Evolutionary conservation across 495 filamentous ascomycete species (phyloP).

Genomic region (Annulohypoxylon nitens): DNA sequence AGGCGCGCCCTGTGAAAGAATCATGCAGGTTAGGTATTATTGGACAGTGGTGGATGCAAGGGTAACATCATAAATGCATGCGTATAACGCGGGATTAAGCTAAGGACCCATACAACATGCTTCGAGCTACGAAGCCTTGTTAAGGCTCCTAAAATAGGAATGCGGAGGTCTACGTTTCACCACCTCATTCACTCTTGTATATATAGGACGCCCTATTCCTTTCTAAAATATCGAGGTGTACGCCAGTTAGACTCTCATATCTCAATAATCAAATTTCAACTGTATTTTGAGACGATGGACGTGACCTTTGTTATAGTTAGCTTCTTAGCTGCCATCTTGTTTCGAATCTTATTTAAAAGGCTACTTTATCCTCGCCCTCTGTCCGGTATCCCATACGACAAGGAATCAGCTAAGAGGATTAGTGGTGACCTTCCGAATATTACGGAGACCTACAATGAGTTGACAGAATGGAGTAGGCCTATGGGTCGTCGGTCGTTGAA

Average conservation of each 20-base stretch:
- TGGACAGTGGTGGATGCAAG: not conserved
- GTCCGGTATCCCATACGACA: slow-evolving; percentile 56
- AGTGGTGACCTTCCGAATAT: slow-evolving; percentile 51
- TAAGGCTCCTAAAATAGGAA: not conserved
- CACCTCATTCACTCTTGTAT: not conserved
- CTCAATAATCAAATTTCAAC: not conserved
- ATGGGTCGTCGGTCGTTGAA: slow-evolving; percentile 24
- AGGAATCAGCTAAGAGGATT: slow-evolving; percentile 44
- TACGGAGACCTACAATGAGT: slow-evolving; percentile 33
- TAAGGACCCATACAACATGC: not conserved
- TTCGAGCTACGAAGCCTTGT: not conserved
- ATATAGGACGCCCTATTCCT: not conserved
- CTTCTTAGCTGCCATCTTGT: not conserved
- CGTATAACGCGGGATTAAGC: not conserved
- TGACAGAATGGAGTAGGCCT: slow-evolving; percentile 28
- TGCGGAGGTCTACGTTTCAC: not conserved
- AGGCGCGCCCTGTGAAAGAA: not conserved
- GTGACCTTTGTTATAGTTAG: not conserved
- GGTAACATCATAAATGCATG: not conserved
- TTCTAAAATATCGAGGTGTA: not conserved
- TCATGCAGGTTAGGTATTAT: not conserved
- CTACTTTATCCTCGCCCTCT: slow-evolving; percentile 47
- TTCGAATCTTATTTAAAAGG: slow-evolving; percentile 2
- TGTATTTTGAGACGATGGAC: not conserved
- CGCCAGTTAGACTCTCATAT: not conserved